phyloP scores from a whole-genome alignment of 2,329 filamentous ascomycete genomes.

The Ploettnerulaceae sp. region DNA sequence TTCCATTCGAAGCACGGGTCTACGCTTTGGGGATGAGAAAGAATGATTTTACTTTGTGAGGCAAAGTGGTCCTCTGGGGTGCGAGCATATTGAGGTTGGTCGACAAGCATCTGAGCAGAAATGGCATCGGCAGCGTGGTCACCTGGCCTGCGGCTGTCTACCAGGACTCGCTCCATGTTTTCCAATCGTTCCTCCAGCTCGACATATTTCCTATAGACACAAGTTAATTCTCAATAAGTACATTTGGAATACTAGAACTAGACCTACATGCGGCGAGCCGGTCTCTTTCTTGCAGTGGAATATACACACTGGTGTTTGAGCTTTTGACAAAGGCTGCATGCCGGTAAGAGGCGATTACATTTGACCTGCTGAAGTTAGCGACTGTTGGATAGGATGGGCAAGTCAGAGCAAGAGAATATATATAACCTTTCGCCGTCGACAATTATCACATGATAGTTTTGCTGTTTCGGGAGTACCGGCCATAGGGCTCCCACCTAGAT shows the following conservation, averaged over 20 bases:
- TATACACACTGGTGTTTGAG: neutral
- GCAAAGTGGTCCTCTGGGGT: neutral
- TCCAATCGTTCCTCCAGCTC: conserved; percentile 1
- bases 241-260: too few species aligned
- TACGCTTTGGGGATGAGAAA: neutral
- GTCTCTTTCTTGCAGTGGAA: neutral
- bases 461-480: neutral
- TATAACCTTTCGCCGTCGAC: conserved; percentile 2
- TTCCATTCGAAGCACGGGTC: neutral
- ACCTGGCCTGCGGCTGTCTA: neutral
- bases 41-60: neutral
- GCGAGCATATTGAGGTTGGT: neutral
- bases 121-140: neutral
- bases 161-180: neutral
- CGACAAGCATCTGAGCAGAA: neutral
- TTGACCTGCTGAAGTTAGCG: neutral
- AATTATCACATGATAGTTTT: conserved; percentile 5
- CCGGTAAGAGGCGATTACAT: neutral
- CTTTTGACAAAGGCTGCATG: neutral
- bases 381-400: too few species aligned
- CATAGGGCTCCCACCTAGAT: neutral
- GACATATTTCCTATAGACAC: neutral
- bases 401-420: neutral
- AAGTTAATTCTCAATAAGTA: neutral
- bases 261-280: neutral